phyloP scores from a whole-genome alignment of 2,329 filamentous ascomycete genomes.

The Alternaria hordeiaustralica region DNA sequence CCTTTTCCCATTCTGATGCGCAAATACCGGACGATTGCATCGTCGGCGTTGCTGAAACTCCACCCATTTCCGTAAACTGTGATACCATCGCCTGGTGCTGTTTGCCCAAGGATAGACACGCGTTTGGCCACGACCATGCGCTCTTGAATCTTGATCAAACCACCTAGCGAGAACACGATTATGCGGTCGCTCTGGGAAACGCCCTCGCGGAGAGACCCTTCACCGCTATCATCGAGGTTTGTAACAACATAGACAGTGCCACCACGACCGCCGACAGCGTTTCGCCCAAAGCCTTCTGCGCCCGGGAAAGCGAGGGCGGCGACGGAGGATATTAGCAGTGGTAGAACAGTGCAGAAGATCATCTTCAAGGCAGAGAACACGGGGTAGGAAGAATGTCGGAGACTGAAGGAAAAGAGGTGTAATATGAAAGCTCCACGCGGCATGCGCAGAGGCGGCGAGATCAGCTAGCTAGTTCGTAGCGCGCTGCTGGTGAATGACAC shows the following conservation, averaged over 20 bases:
- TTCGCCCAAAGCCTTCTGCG: slow-evolving; percentile 58
- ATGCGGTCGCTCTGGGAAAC: slow-evolving; percentile 58
- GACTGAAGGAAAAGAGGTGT: neutral
- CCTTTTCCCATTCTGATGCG: slow-evolving; percentile 61
- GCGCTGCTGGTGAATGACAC: neutral
- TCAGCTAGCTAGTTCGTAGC: neutral
- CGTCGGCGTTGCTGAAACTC: slow-evolving; percentile 60
- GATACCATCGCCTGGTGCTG: slow-evolving; percentile 58
- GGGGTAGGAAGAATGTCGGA: neutral
- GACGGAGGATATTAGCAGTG: slow-evolving; percentile 23
- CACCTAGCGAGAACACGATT: slow-evolving; percentile 59
- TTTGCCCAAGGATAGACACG: slow-evolving; percentile 60
- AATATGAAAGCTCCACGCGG: neutral
- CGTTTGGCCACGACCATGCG: slow-evolving; percentile 58
- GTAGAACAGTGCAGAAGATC: slow-evolving; percentile 20
- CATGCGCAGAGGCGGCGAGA: neutral
- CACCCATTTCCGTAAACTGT: slow-evolving; percentile 63
- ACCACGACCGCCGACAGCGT: slow-evolving; percentile 55
- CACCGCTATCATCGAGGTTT: slow-evolving; percentile 57
- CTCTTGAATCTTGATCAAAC: slow-evolving; percentile 57
- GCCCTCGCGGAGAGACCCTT: slow-evolving; percentile 59
- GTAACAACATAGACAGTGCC: slow-evolving; percentile 59
- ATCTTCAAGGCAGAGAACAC: slow-evolving; percentile 6
- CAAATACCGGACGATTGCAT: slow-evolving; percentile 63
- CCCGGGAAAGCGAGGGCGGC: slow-evolving; percentile 55